Evolutionary conservation across 1,139 yeast genomes (phyloP).

Genomic region (Candida sojae): DNA sequence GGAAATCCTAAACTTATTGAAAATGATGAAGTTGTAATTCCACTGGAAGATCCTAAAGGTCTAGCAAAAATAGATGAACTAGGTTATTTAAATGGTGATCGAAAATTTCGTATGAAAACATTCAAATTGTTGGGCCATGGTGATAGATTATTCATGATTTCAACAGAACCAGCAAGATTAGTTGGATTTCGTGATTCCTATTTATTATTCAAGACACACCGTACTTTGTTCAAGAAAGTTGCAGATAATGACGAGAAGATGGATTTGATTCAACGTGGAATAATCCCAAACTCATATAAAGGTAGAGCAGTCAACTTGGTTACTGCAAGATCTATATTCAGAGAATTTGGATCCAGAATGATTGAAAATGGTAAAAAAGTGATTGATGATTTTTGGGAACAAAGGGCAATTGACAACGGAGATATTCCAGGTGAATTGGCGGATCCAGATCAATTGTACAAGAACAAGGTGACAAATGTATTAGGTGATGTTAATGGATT

Average conservation of each 20-base stretch:
- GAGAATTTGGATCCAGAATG: conserved; percentile 90
- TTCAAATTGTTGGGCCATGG: conserved; percentile 80
- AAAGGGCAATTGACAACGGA: conserved; percentile 68
- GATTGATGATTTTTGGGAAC: conserved; percentile 88
- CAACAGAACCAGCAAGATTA: conserved; percentile 94
- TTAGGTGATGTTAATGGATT: conserved; percentile 19
- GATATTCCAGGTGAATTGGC: conserved; percentile 80
- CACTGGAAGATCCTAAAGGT: conserved; percentile 75
- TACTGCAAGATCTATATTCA: conserved; percentile 84
- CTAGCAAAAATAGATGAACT: conserved; percentile 66
- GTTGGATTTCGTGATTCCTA: conserved; percentile 95
- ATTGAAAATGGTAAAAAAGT: conserved; percentile 79
- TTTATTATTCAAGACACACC: conserved; percentile 83
- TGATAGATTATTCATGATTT: conserved; percentile 76
- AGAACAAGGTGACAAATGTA: conserved; percentile 18
- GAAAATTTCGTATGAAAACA: conserved; percentile 78
- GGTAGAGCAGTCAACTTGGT: conserved; percentile 89
- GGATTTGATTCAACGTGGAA: conserved; percentile 77
- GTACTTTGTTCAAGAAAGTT: conserved; percentile 68
- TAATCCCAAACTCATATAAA: conserved; percentile 87
- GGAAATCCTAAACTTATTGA: conserved; percentile 55
- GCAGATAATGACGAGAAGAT: conserved; percentile 78
- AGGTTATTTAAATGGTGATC: conserved; percentile 75
- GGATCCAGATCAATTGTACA: conserved; percentile 60
- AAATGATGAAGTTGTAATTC: conserved; percentile 83